Conservation (phyloP, 106 monocot species). For the Gastrodia elata region DNA sequence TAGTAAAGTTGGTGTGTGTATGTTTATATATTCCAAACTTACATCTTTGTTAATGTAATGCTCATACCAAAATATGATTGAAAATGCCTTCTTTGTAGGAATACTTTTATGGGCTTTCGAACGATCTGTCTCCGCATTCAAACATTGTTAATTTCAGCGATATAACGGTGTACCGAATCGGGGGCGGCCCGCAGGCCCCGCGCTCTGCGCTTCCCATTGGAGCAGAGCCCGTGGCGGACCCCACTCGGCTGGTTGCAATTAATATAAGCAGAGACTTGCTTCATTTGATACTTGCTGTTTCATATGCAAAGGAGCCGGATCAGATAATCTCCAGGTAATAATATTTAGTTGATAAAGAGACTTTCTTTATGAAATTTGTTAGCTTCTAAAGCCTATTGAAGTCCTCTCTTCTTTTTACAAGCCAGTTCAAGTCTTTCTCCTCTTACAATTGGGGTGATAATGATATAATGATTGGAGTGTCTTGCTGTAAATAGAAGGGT, state of each 20-base stretch:
- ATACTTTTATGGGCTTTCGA: constrained; percentile 76
- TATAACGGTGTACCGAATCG: constrained; percentile 72
- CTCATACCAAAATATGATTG: not conserved
- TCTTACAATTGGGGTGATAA: too few relatives aligned
- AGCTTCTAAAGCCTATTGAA: too few relatives aligned
- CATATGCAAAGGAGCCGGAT: constrained; percentile 91
- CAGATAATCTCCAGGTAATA: constrained; percentile 80
- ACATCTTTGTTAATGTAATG: not conserved
- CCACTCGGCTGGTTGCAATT: constrained; percentile 64
- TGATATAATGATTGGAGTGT: too few relatives aligned
- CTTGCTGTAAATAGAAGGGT: too few relatives aligned
- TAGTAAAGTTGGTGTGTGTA: too few relatives aligned
- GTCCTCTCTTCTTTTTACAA: too few relatives aligned
- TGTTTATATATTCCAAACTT: too few relatives aligned
- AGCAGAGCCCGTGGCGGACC: constrained; percentile 87
- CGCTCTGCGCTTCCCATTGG: constrained; percentile 93
- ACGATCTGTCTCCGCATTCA: constrained; percentile 82
- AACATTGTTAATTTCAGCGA: constrained; percentile 76
- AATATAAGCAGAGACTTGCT: constrained; percentile 77
- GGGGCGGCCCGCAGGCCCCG: constrained; percentile 89
- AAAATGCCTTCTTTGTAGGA: constrained; percentile 37
- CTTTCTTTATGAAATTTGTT: constrained; percentile 1
- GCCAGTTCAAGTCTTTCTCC: too few relatives aligned
- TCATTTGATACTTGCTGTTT: constrained; percentile 87
- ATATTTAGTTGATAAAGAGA: too few relatives aligned